Conservation (phyloP, 768 basidiomycete genomes). For the Tylopilus balloui region DNA sequence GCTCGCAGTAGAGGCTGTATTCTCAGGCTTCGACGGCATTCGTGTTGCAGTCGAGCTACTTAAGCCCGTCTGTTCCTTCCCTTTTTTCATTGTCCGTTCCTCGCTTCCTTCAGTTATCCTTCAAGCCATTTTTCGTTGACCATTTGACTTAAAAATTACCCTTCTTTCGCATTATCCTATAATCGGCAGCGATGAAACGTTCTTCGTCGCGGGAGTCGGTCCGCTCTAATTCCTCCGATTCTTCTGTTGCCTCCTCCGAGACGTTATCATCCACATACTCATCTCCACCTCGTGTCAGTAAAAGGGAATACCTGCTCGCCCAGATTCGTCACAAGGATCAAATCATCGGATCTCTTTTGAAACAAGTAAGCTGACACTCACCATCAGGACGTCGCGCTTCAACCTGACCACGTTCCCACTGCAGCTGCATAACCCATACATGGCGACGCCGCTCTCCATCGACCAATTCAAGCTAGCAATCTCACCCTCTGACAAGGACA, state of each 20-base stretch:
- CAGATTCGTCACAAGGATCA: conserved; percentile 86
- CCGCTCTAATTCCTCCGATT: conserved; percentile 25
- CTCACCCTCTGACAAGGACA: conserved; percentile 67
- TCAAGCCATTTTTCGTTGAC: not conserved
- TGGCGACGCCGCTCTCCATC: conserved; percentile 73
- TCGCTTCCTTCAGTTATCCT: not conserved
- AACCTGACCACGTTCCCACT: not conserved
- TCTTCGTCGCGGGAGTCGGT: conserved; percentile 17
- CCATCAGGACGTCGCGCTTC: not conserved
- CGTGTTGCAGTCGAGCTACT: conserved; percentile 13
- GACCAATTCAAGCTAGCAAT: conserved; percentile 76
- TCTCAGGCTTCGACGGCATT: not conserved
- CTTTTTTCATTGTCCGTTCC: not conserved
- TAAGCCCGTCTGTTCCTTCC: conserved; percentile 9
- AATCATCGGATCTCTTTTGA: conserved; percentile 79
- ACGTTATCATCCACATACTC: conserved; percentile 35
- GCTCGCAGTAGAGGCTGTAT: conserved; percentile 16
- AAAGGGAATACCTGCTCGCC: conserved; percentile 80
- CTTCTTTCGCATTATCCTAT: not conserved
- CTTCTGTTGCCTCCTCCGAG: conserved; percentile 33
- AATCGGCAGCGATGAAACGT: conserved; percentile 12
- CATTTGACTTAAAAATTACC: not conserved
- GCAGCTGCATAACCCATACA: conserved; percentile 69
- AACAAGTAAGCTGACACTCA: conserved; percentile 49
- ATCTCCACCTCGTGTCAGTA: conserved; percentile 44